phyloP scores from a whole-genome alignment of 164 flowering plant genomes.

The Kalanchoe fedtschenkoi region DNA sequence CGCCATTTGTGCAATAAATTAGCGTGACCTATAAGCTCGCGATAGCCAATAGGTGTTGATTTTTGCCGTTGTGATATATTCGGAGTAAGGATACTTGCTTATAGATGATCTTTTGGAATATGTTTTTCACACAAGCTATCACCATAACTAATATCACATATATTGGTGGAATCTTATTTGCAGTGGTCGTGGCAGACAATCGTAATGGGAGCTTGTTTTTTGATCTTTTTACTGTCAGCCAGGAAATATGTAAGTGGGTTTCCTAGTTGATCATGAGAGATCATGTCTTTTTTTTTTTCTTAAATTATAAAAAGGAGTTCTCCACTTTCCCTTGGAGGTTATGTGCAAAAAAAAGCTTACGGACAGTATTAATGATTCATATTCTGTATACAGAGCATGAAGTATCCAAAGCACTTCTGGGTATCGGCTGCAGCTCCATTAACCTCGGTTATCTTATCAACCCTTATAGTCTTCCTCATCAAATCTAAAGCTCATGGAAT shows the following conservation, averaged over 20 bases:
- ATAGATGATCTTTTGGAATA: neutral
- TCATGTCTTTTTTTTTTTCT: no score
- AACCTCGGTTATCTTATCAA: constrained; percentile 46
- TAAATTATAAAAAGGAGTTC: no score
- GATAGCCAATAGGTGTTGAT: no score
- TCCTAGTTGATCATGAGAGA: no score
- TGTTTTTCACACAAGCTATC: neutral
- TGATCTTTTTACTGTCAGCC: constrained; percentile 35
- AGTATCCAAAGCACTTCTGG: constrained; percentile 51
- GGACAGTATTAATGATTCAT: neutral
- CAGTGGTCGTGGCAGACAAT: constrained; percentile 74
- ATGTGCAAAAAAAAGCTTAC: no score
- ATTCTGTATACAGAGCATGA: constrained; percentile 31
- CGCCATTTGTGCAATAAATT: neutral
- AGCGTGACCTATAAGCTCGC: neutral
- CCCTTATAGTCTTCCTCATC: constrained; percentile 34
- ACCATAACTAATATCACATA: neutral
- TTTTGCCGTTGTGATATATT: no score
- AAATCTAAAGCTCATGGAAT: constrained; percentile 27
- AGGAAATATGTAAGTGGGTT: constrained; percentile 57
- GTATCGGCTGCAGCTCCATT: constrained; percentile 65
- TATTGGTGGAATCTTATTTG: constrained; percentile 14
- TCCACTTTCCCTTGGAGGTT: no score
- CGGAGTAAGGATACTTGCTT: neutral
- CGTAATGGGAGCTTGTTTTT: constrained; percentile 43